Percentiles rank a stretch among this genome's conserved stretches.
phyloP scores from a whole-genome alignment of 2,329 filamentous ascomycete genomes.

The Clathrospora elynae region DNA sequence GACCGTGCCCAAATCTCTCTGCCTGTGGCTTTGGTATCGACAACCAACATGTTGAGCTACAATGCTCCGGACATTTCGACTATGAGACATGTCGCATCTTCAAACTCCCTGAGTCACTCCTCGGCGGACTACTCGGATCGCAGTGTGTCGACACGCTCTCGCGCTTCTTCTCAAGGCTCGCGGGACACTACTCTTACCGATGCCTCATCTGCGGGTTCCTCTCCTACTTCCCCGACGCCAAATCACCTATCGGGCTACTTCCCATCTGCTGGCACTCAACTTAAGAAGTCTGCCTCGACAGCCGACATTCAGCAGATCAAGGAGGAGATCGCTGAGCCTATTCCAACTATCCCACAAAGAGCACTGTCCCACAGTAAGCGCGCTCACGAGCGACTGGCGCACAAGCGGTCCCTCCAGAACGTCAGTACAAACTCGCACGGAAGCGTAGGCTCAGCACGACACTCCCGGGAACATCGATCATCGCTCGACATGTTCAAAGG shows the following conservation, averaged over 20 bases:
- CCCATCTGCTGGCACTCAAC: slow-evolving; percentile 56
- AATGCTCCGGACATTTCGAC: slow-evolving; percentile 81
- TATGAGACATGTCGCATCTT: slow-evolving; percentile 47
- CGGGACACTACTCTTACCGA: slow-evolving; percentile 70
- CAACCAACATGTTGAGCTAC: slow-evolving; percentile 95
- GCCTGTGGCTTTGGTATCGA: slow-evolving; percentile 85
- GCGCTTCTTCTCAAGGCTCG: slow-evolving; percentile 54
- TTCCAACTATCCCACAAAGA: slow-evolving; percentile 75
- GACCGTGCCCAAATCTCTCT: slow-evolving; percentile 79
- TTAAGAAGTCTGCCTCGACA: slow-evolving; percentile 50
- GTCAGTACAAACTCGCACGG: slow-evolving; percentile 41
- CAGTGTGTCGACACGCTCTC: slow-evolving; percentile 55
- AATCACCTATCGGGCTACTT: slow-evolving; percentile 65
- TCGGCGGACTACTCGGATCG: slow-evolving; percentile 74
- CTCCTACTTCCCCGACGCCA: slow-evolving; percentile 57
- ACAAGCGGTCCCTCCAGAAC: slow-evolving; percentile 64
- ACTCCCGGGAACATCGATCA: slow-evolving; percentile 62
- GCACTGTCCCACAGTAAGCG: slow-evolving; percentile 89
- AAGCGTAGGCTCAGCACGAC: slow-evolving; percentile 59
- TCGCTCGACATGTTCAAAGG: slow-evolving; percentile 51
- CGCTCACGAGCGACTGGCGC: slow-evolving; percentile 75
- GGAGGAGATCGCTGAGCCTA: slow-evolving; percentile 46
- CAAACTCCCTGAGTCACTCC: slow-evolving; percentile 62
- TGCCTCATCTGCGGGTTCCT: slow-evolving; percentile 58
- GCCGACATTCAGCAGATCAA: slow-evolving; percentile 37